Evolutionary conservation across 1,139 yeast species (phyloP), one percentile per base, ranked within the genome.

Genomic region (Nakaseomyces uthaithaninus): DNA sequence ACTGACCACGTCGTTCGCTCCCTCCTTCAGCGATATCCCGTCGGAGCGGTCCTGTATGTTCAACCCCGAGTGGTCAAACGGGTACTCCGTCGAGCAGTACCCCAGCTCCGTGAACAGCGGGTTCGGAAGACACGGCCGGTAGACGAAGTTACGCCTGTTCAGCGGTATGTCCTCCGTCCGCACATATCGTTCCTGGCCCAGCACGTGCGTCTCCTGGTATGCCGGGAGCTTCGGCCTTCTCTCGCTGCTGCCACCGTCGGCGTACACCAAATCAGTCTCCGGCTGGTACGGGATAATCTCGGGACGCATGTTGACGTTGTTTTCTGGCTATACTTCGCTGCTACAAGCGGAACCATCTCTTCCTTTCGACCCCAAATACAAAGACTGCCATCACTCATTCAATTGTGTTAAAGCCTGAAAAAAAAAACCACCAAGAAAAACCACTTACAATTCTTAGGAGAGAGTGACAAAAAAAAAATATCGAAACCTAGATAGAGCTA

Each of bases 61-160:
- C 11, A 83, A 67, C 3, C 91, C 66, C 0, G 82, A 76, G 1
- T 55, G 49, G 50, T 62, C 79, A 2, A 94, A 95, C 1, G 80
- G 77, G 6, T 80, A 60, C 46, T 89, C 97, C 0, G 86, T 76
- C 2, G 87, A 76, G 23, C 84, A 69, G 55, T 85, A 89, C 51
- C 80, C 68, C 30, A 78, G 67, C 16, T 82, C 72, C 2, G 66
- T 63, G 47, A 86, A 71, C 2, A 57, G 51, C 1, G 85, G 80
- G 46, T 79, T 78, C 0, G 94, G 89, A 8, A 78, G 72, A 57
- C 95, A 85, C 25, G 89, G 78, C 42, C 75, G 69, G 60, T 89
- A 91, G 47, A 86, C 77, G 65, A 80, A 91, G 1, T 95, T 93
- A 41, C 94, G 66, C 50, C 78, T 59, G 59, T 86, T 86, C 48